These are phyloP conservation scores for Metschnikowia orientalis DNA, from an alignment of 805 yeast genomes.

Conservation along the genomic window DNA sequence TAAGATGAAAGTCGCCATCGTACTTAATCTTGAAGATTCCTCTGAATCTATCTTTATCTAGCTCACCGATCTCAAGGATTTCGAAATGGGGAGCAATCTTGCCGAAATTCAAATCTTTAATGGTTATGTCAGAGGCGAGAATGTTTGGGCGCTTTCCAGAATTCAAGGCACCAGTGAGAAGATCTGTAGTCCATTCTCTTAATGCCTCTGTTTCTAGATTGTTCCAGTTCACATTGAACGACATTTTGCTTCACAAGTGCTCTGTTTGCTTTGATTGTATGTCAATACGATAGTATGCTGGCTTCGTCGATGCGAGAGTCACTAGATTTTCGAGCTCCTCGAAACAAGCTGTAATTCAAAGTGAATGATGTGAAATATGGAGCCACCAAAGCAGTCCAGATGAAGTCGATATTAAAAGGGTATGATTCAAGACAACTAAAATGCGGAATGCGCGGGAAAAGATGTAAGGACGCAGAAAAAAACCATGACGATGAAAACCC, in stretches of 20 bases:
- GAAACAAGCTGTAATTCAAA: too few relatives aligned
- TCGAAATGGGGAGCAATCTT: slow-evolving; percentile 70
- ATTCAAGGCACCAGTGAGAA: slow-evolving; percentile 68
- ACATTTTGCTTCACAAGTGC: slow-evolving; percentile 48
- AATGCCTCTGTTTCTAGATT: slow-evolving; percentile 63
- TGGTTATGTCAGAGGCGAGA: slow-evolving; percentile 62
- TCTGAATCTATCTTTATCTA: slow-evolving; percentile 69
- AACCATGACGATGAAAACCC: too few relatives aligned
- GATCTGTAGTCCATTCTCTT: slow-evolving; percentile 56
- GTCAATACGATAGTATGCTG: too few relatives aligned
- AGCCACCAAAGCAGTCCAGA: too few relatives aligned
- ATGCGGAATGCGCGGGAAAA: too few relatives aligned
- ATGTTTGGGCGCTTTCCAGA: slow-evolving; percentile 69
- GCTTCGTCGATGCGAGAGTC: too few relatives aligned
- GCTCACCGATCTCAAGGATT: slow-evolving; percentile 77
- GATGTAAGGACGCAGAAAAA: too few relatives aligned
- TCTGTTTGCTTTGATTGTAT: too few relatives aligned
- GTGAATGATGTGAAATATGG: too few relatives aligned
- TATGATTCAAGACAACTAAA: too few relatives aligned
- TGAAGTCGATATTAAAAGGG: too few relatives aligned
- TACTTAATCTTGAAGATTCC: slow-evolving; percentile 79
- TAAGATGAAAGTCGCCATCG: slow-evolving; percentile 69
- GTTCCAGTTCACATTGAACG: slow-evolving; percentile 76
- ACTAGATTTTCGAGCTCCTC: too few relatives aligned
- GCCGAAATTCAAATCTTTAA: slow-evolving; percentile 70